Evolutionary conservation across 257 asterid genomes (phyloP), one percentile per base, ranked within the genome.

Genomic region (Solanum virginianum): DNA sequence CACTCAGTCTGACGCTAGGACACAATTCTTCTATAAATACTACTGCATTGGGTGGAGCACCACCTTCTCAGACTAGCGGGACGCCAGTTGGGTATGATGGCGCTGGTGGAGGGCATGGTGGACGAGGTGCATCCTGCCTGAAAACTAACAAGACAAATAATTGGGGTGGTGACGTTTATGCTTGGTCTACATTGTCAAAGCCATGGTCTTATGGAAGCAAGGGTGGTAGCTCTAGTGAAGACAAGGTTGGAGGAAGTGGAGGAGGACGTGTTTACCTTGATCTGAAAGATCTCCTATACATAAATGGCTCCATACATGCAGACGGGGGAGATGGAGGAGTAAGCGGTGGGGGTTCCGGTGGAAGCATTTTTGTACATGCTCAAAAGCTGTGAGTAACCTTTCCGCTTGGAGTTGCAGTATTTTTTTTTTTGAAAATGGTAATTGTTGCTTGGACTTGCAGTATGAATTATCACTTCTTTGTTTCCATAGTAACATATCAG

Each of bases 81-180:
- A 96, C 98, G 17, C 99, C 99, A 51, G 93, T 94, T 89, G 97
- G 98, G 86, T 80, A 88, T 89, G 98, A 94, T 26, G 98, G 98
- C 56, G 95, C 97, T 32, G 99, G 99, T 71, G 99, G 99, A 82
- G 99, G 99, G 86, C 99, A 96, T 89, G 99, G 99, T 77, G 99
- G 99, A 24, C 98, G 98, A 79, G 99, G 99, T 57, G 98, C 99
- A 84, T 94, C 99, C 83, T 96, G 99, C 88, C 82, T 88, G 88
- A 96, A 96, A 92, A 93, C 94, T 72, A 92, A 91, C 82, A 84
- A 82, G 41, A 92, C 95, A 24, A 91, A 89, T 86, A 88, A 59
- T 89, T 96, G 99, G 99, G 99, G 99, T 63, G 99, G 99, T 89
- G 99, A 96, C 86, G 99, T 92, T 87, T 96, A 96, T 88, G 91